Base-by-base conservation (phyloP, 225 moss, liverwort and hornwort genomes). In the Pleurozium schreberi region DNA sequence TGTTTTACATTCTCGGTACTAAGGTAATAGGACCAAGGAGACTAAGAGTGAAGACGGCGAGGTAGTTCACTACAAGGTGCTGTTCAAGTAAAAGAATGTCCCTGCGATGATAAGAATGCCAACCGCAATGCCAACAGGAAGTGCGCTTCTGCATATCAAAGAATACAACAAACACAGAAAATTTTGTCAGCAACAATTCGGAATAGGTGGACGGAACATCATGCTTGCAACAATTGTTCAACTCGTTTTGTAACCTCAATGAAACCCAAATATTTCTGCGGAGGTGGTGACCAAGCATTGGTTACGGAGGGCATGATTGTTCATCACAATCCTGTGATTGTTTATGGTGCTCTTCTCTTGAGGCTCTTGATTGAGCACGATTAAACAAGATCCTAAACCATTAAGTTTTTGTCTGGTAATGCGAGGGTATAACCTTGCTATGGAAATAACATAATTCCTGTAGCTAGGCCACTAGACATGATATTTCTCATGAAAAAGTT, bases 31-130 rank as follows among this genome's bases (percentile, higher is more conserved):
- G 34, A 80, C 60, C 36, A 82, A 82, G 63, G 85, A 81, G 86
- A 71, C 80, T 86, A 86, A 58, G 73, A 82, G 53, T 26, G 75
- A 63, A 79, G 50, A 52, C 16, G 81, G 12, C 84, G 68, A 60
- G 58, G 64, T 61, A 47, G 60, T 70, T 85, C 85, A 75, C 91
- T 90, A 91, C 86, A 93, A 91, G 76, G 93, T 93, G 90, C 64
- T 93, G 86, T 93, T 93, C 57, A 91, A 90, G 90, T 94, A 94
- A 31, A 90, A 58, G 61, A 94, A 94, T 42, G 91, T 90, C 83
- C 94, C 94, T 42, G 53, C 88, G 45, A 94, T 91, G 65, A 87
- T 60, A 55, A 94, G 90, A 64, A 91, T 11, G 63, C 93, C 91
- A 42, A 93, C 86, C 23, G 91, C 91, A 82, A 93, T 93, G 68